Evolutionary conservation across 1,284 basidiomycete species (phyloP).

Genomic region (Pulchroboletus neoregius): DNA sequence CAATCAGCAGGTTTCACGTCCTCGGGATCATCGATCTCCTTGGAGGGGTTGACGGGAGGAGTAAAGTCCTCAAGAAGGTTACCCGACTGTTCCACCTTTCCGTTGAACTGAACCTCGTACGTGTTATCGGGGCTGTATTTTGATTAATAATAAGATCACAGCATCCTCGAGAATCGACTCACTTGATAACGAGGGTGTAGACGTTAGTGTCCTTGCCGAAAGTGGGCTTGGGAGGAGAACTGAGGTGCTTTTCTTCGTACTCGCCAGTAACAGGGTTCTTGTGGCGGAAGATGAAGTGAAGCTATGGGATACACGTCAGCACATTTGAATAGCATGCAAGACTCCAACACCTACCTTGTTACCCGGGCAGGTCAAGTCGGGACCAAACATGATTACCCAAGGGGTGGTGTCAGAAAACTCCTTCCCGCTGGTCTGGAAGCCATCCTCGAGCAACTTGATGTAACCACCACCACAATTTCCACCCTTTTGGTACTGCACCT

Average conservation of each 20-base stretch:
- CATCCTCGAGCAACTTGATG: slow-evolving; percentile 92
- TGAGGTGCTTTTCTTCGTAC: slow-evolving; percentile 96
- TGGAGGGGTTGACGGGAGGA: slow-evolving; percentile 90
- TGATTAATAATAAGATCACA: not conserved
- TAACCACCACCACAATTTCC: slow-evolving; percentile 99
- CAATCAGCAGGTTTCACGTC: slow-evolving; percentile 91
- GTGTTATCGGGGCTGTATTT: slow-evolving; percentile 83
- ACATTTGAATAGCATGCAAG: not conserved
- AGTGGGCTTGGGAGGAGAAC: slow-evolving; percentile 74
- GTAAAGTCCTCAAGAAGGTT: slow-evolving; percentile 91
- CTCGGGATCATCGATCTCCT: slow-evolving; percentile 90
- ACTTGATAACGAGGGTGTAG: slow-evolving; percentile 92
- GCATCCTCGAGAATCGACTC: slow-evolving; percentile 32
- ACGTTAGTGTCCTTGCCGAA: slow-evolving; percentile 89
- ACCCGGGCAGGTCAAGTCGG: slow-evolving; percentile 82
- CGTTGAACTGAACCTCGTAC: slow-evolving; percentile 91
- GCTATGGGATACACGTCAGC: slow-evolving; percentile 39
- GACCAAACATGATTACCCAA: slow-evolving; percentile 96
- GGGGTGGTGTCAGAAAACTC: slow-evolving; percentile 98
- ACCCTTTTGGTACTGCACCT: slow-evolving; percentile 99
- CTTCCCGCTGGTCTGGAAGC: slow-evolving; percentile 87
- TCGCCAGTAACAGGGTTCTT: slow-evolving; percentile 89
- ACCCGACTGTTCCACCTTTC: slow-evolving; percentile 77
- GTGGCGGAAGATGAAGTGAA: slow-evolving; percentile 98
- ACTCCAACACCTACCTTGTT: slow-evolving; percentile 57